These are phyloP conservation scores for Aureobasidium vineae DNA, from an alignment of 2,329 filamentous ascomycete genomes.

Conservation along the genomic window DNA sequence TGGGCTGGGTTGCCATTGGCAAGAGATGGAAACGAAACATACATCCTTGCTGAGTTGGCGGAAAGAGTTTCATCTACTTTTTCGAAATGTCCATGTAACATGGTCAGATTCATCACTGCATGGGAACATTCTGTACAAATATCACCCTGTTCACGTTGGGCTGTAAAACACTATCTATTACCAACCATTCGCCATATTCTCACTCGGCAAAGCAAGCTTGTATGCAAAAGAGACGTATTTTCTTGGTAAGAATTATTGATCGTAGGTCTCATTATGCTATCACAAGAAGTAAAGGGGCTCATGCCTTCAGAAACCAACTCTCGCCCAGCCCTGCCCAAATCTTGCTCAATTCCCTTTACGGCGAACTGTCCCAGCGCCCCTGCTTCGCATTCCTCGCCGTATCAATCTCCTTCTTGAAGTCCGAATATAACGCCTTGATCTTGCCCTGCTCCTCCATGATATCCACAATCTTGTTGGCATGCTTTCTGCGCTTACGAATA, in stretches of 20 bases:
- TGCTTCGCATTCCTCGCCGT: constrained; percentile 53
- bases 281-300: neutral
- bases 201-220: too few species aligned
- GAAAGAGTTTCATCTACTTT: neutral
- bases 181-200: too few species aligned
- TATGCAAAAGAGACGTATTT: too few species aligned
- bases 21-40: neutral
- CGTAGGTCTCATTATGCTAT: neutral
- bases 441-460: constrained; percentile 60
- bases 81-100: neutral
- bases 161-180: neutral
- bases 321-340: neutral
- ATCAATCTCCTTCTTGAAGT: constrained; percentile 64
- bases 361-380: constrained; percentile 29
- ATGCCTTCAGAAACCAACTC: neutral
- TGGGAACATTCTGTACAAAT: neutral
- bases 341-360: neutral
- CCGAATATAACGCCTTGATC: constrained; percentile 60
- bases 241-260: neutral
- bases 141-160: neutral
- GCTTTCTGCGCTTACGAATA: constrained; percentile 56
- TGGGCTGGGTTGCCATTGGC: neutral
- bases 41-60: neutral
- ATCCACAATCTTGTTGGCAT: constrained; percentile 64
- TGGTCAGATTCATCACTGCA: neutral